These are phyloP conservation scores for Lasiodiplodia citricola DNA, from an alignment of 2,329 filamentous ascomycete genomes.

Conservation along the genomic window DNA sequence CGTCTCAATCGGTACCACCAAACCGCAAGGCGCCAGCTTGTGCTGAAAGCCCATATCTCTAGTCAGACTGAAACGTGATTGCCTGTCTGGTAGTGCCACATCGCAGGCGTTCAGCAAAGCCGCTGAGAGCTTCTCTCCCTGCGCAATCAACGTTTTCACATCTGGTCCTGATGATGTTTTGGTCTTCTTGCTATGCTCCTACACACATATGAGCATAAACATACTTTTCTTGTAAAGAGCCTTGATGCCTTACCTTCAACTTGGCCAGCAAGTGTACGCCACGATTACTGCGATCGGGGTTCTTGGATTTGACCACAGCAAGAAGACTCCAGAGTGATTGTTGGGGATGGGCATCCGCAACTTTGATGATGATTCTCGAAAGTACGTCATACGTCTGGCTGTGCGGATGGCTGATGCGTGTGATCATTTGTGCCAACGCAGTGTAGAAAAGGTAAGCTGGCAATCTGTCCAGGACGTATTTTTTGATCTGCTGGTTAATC, in stretches of 20 bases:
- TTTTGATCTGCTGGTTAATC: slow-evolving; percentile 77
- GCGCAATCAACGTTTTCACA: slow-evolving; percentile 72
- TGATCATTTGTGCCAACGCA: slow-evolving; percentile 88
- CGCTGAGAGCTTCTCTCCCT: slow-evolving; percentile 82
- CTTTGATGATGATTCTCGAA: slow-evolving; percentile 79
- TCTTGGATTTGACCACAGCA: slow-evolving; percentile 81
- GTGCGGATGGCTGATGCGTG: slow-evolving; percentile 91
- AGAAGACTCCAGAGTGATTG: slow-evolving; percentile 92
- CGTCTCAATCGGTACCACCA: slow-evolving; percentile 88
- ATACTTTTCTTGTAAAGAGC: not conserved
- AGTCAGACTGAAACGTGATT: slow-evolving; percentile 72
- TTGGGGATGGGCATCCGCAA: slow-evolving; percentile 85
- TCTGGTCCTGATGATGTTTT: slow-evolving; percentile 59
- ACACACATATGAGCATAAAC: slow-evolving; percentile 36
- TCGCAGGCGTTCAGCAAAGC: slow-evolving; percentile 83
- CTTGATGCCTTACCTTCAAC: slow-evolving; percentile 42
- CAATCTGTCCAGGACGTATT: slow-evolving; percentile 71
- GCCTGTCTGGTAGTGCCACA: slow-evolving; percentile 72
- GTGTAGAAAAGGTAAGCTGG: slow-evolving; percentile 82
- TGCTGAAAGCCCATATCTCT: slow-evolving; percentile 83
- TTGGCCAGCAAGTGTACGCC: slow-evolving; percentile 52
- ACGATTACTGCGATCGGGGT: slow-evolving; percentile 68
- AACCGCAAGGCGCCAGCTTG: slow-evolving; percentile 77
- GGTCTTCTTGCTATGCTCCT: slow-evolving; percentile 61
- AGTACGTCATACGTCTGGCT: slow-evolving; percentile 76